Base-by-base conservation (phyloP, 306 rosid species). In the Vigna nakashimae region DNA sequence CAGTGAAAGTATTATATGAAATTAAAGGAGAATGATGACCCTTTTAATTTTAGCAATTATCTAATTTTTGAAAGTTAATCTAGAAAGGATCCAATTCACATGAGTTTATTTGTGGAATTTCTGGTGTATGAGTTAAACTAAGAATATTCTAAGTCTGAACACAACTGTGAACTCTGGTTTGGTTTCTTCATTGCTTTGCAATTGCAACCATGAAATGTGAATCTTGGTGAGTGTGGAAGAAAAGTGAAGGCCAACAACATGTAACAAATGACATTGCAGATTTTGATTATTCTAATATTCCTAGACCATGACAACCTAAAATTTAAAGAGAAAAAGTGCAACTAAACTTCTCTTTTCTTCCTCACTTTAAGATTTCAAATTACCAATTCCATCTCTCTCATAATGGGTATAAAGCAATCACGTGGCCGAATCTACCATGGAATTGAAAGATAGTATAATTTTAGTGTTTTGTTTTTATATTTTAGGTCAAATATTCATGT, bases 281-380 rank as follows among this genome's bases (percentile, higher is more conserved):
- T 63, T 55, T 46, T 51, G 71, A 73, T 67, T 22, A 73, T 53
- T 62, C 16, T 53, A 42, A 82, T 63, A 45, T 67, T 60, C 80
- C 63, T 66, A 55, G 69, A 34, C 73, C 68, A 68, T 7, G 50
- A 69, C 30, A 32, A 12, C 71, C 71, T 71, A 49, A 45, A 63
- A 48, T 71, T 71, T 38, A 77, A 65, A 51, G 79, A 16, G 69
- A 65, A 48, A 70, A 82, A 65, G 79, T 58, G 58, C 78, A 59
- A 45, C 9, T 13, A 16, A 45, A 28, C 30, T 30, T 40, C 6
- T 22, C 38, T 73, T 73, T 56, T 57, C 30, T 43, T 40, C 16
- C 2, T 30, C 49, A 1, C 38, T 49, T 50, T 52, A 13, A 60
- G 67, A 43, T 64, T 60, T 70, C 15, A 38, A n/a, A 55, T 17